phyloP scores from a whole-genome alignment of 1,139 yeast species.

The Candida sanyaensis region DNA sequence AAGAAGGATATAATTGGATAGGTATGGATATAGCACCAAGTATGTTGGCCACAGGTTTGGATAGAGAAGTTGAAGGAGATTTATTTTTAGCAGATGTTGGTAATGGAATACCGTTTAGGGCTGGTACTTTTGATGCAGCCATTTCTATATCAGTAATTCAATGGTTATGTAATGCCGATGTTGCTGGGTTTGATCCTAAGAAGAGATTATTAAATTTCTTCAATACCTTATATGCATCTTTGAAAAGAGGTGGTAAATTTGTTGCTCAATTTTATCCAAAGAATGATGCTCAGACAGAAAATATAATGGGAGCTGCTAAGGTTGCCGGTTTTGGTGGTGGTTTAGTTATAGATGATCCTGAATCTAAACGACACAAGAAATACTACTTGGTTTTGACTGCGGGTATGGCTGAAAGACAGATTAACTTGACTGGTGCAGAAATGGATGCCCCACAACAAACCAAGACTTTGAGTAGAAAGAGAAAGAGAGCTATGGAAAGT shows the following conservation, averaged over 20 bases:
- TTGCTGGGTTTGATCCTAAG: slow-evolving; percentile 82
- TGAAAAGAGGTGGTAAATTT: slow-evolving; percentile 93
- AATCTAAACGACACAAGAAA: slow-evolving; percentile 86
- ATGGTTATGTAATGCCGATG: slow-evolving; percentile 97
- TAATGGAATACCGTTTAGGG: slow-evolving; percentile 88
- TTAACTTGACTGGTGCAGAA: slow-evolving; percentile 77
- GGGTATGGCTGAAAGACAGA: slow-evolving; percentile 68
- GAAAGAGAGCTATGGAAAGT: slow-evolving; percentile 64
- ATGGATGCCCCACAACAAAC: slow-evolving; percentile 62
- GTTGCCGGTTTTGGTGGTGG: slow-evolving; percentile 98
- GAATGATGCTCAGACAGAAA: slow-evolving; percentile 80
- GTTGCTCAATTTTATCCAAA: slow-evolving; percentile 97
- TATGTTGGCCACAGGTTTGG: slow-evolving; percentile 93
- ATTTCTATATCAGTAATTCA: slow-evolving; percentile 94
- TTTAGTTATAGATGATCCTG: slow-evolving; percentile 89
- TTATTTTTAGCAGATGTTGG: slow-evolving; percentile 91
- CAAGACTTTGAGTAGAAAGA: slow-evolving; percentile 45
- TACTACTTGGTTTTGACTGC: slow-evolving; percentile 89
- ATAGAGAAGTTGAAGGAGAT: slow-evolving; percentile 93
- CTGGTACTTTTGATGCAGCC: slow-evolving; percentile 97
- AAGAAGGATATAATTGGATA: slow-evolving; percentile 93
- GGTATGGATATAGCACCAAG: slow-evolving; percentile 97
- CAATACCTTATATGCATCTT: slow-evolving; percentile 81
- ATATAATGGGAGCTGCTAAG: slow-evolving; percentile 81
- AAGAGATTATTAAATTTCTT: slow-evolving; percentile 79